Evolutionary conservation across 768 basidiomycete genomes (phyloP).

Genomic region (Mycena indigotica): DNA sequence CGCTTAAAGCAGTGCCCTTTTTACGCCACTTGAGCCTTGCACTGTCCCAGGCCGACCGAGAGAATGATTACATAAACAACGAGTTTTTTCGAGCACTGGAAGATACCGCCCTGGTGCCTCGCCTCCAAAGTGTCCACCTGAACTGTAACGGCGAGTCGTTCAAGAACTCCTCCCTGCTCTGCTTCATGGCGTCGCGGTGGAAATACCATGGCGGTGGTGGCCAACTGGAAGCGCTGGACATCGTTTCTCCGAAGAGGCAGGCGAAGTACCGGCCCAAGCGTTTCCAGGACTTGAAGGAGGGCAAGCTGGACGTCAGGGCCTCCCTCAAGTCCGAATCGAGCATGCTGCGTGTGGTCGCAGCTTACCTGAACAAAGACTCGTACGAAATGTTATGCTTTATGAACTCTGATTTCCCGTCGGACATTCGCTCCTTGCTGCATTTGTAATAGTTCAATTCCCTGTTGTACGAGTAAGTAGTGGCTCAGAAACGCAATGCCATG

Average conservation of each 20-base stretch:
- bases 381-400: conserved; percentile 18
- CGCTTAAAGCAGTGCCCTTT: conserved; percentile 32
- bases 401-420: conserved; percentile 13
- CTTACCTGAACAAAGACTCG: conserved; percentile 14
- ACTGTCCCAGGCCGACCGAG: conserved; percentile 35
- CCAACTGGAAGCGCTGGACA: conserved; percentile 29
- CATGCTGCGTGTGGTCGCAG: conserved; percentile 15
- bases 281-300: conserved; percentile 26
- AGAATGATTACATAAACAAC: conserved; percentile 41
- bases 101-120: conserved; percentile 25
- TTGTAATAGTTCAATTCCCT: conserved; percentile 7
- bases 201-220: conserved; percentile 13
- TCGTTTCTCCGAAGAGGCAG: conserved; percentile 34
- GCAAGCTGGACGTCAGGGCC: conserved; percentile 32
- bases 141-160: conserved; percentile 39
- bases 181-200: conserved; percentile 39
- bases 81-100: conserved; percentile 30
- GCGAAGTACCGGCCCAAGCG: conserved; percentile 24
- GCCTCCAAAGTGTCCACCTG: conserved; percentile 30
- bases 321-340: conserved; percentile 14
- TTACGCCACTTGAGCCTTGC: conserved; percentile 37
- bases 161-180: conserved; percentile 27
- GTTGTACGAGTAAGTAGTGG: background rate
- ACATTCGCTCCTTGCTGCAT: conserved; percentile 14
- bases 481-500: conserved; percentile 6